phyloP scores from a whole-genome alignment of 345 rosid species.

The Psidium friedrichsthalianum region DNA sequence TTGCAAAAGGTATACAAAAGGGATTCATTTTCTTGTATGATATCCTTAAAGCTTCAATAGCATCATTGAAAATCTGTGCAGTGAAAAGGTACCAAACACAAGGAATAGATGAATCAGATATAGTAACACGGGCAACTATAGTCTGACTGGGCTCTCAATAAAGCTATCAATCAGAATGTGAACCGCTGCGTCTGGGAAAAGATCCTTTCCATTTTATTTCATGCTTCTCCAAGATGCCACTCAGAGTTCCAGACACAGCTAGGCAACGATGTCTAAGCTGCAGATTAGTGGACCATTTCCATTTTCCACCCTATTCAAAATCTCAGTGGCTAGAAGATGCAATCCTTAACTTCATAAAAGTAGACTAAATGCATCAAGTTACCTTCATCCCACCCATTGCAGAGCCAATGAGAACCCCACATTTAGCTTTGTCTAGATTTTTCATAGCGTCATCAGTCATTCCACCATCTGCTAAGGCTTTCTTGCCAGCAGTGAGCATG shows the following conservation, averaged over 20 bases:
- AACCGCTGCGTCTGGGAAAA: background rate
- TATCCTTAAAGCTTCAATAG: constrained; percentile 32
- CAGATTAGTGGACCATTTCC: background rate
- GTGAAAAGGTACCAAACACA: background rate
- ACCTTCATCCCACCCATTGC: constrained; percentile 53
- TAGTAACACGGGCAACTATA: background rate
- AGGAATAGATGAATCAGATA: background rate
- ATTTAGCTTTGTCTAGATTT: constrained; percentile 28
- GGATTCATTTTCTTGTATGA: constrained; percentile 45
- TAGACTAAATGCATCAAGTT: background rate
- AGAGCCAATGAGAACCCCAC: constrained; percentile 51
- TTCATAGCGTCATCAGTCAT: constrained; percentile 30
- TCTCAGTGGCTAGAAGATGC: background rate
- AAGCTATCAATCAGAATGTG: background rate
- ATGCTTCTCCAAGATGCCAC: background rate
- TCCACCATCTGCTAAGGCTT: constrained; percentile 50
- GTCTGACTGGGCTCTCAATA: background rate
- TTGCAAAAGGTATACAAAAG: constrained; percentile 42
- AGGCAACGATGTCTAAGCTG: background rate
- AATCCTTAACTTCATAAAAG: background rate
- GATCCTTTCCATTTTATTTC: background rate
- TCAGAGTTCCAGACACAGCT: background rate
- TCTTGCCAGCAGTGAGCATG: constrained; percentile 47
- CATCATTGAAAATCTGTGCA: constrained; percentile 33
- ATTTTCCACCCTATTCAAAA: background rate